phyloP scores from a whole-genome alignment of 2,329 filamentous ascomycete genomes.

The Ilyonectria robusta region DNA sequence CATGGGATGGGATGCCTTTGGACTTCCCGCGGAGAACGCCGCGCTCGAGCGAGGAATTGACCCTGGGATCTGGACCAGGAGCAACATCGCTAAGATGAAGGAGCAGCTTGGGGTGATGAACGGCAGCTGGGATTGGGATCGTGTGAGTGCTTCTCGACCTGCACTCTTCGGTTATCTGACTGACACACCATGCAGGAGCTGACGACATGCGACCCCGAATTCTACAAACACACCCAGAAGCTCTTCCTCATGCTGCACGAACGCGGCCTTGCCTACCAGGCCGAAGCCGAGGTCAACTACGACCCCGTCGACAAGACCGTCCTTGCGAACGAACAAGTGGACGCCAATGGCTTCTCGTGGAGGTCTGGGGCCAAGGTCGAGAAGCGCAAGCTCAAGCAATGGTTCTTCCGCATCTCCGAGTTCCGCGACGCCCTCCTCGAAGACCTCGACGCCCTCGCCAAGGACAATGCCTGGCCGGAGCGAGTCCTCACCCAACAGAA shows the following conservation, averaged over 20 bases:
- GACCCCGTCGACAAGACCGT: constrained; percentile 92
- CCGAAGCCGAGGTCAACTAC: constrained; percentile 89
- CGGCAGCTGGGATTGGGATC: constrained; percentile 85
- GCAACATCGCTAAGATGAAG: constrained; percentile 90
- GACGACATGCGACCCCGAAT: constrained; percentile 85
- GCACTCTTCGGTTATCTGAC: not conserved
- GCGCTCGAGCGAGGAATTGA: constrained; percentile 86
- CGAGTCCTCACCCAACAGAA: constrained; percentile 86
- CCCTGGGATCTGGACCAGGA: constrained; percentile 83
- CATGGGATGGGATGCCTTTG: constrained; percentile 97
- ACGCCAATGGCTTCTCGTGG: constrained; percentile 88
- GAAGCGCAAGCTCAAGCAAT: constrained; percentile 84
- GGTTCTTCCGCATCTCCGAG: constrained; percentile 89
- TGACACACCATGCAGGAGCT: constrained; percentile 72
- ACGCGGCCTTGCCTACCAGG: constrained; percentile 84
- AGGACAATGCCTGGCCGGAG: constrained; percentile 82
- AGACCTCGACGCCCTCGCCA: constrained; percentile 77
- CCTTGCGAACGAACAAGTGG: constrained; percentile 94
- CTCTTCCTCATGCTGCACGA: constrained; percentile 85
- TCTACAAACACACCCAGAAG: constrained; percentile 91
- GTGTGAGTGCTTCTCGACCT: constrained; percentile 68
- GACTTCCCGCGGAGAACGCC: constrained; percentile 91
- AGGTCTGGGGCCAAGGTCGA: constrained; percentile 88
- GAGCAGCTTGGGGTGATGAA: constrained; percentile 84
- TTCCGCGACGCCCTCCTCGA: constrained; percentile 81